phyloP scores from a whole-genome alignment of 495 filamentous ascomycete species.

The Cryomyces antarcticus region DNA sequence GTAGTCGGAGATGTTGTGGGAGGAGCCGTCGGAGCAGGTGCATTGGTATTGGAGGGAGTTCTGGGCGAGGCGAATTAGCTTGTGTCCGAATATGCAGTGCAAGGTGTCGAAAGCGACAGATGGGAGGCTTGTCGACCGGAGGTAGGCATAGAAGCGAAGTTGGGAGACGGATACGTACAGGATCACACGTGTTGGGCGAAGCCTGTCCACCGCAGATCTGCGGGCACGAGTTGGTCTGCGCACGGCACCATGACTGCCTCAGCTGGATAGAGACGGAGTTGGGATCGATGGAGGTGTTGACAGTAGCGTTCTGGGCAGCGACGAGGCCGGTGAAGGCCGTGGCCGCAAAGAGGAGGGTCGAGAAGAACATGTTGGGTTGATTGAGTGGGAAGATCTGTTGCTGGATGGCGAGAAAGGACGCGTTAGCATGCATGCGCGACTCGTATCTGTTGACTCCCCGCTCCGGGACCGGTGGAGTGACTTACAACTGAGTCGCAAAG shows the following conservation, averaged over 20 bases:
- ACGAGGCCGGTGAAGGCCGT: conserved; percentile 15
- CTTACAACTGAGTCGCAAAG: no score
- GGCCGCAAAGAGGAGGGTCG: conserved; percentile 15
- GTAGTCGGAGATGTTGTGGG: conserved; percentile 32
- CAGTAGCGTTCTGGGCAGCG: conserved; percentile 15
- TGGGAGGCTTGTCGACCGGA: not conserved
- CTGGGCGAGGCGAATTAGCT: conserved; percentile 12
- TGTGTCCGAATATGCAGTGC: not conserved
- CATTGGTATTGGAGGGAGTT: conserved; percentile 30
- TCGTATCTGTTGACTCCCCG: no score
- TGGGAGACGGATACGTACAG: conserved; percentile 8
- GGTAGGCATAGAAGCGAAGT: not conserved
- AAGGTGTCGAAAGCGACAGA: not conserved
- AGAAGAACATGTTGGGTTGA: conserved; percentile 14
- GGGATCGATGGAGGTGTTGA: conserved; percentile 11
- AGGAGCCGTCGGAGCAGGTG: conserved; percentile 29
- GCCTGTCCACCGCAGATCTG: conserved; percentile 16
- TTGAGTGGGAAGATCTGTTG: not conserved
- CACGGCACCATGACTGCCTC: conserved; percentile 15
- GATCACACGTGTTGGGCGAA: conserved; percentile 15
- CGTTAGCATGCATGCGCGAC: no score
- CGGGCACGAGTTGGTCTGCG: conserved; percentile 17
- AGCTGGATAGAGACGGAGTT: conserved; percentile 2
- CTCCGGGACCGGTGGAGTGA: no score
- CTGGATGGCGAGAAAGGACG: not conserved